A percentile compares a stretch with the other conserved stretches of the same genome.
These are phyloP conservation scores for Ustilago nuda DNA, from an alignment of 1,284 basidiomycete genomes.

Conservation along the genomic window DNA sequence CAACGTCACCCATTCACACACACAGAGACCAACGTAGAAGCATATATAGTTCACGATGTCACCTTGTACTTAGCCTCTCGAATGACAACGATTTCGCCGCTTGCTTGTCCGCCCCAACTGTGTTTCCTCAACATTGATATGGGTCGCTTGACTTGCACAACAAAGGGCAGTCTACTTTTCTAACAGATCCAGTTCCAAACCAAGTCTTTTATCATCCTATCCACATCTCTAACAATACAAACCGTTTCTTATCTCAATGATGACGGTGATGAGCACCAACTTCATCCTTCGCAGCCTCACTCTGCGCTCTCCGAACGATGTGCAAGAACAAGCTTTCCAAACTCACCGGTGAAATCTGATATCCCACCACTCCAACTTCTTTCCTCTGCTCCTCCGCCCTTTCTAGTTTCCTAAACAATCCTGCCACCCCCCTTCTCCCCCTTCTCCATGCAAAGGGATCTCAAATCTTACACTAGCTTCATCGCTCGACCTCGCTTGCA, in stretches of 20 bases:
- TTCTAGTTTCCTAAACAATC: constrained; percentile 1
- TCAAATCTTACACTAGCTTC: constrained; percentile 4
- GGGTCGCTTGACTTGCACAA: too few relatives aligned
- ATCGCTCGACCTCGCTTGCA: constrained; percentile 73
- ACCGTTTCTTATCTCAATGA: background rate
- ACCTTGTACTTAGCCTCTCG: too few relatives aligned
- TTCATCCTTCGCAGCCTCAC: constrained; percentile 1
- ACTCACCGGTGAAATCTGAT: constrained; percentile 4
- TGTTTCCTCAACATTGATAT: too few relatives aligned
- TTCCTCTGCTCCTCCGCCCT: background rate
- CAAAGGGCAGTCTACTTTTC: too few relatives aligned
- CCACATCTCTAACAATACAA: background rate
- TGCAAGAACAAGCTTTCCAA: constrained; percentile 3
- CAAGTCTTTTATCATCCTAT: background rate
- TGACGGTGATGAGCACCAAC: background rate
- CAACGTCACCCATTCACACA: too few relatives aligned
- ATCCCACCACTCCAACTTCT: constrained; percentile 1
- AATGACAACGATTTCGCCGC: too few relatives aligned
- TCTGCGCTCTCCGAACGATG: constrained; percentile 1
- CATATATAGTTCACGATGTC: too few relatives aligned
- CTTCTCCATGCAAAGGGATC: background rate
- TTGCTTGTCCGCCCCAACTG: too few relatives aligned
- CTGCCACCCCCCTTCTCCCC: background rate
- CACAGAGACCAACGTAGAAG: too few relatives aligned
- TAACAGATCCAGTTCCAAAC: too few relatives aligned